Evolutionary conservation across 139 green algal species (phyloP), one percentile per base, ranked within the genome.

Genomic region (Chlamydomonas schloesseri): DNA sequence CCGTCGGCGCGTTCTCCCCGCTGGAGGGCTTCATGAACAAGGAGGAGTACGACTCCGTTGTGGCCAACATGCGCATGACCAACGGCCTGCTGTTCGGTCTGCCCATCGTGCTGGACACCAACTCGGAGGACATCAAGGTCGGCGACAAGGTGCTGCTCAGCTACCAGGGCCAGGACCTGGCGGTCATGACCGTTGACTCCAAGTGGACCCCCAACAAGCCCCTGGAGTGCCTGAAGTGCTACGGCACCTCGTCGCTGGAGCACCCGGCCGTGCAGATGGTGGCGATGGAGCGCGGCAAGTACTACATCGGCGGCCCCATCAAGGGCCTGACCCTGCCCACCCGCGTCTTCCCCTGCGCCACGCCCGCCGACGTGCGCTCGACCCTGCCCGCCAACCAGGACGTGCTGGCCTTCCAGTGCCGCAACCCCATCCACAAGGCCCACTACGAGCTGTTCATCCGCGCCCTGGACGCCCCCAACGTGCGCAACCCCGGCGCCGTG

Each of bases 391-490:
- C 88, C 21, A 82, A 92, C 60, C 90, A 90, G 76, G 95, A 97
- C 80, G 94, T 97, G 72, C 90, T 97, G 64, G 93, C 93, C 58
- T 96, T 97, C 91, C 95, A 97, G 91, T 98, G 95, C 93, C 89
- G 95, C 67, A 97, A 97, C 90, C 95, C 95, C 67, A 93, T 97
- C 83, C 95, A 98, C 91, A 88, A 76, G 60, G 95, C 95, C 21
- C 95, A 98, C 93, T 98, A 98, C 84, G 95, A 98, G 93, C 95
- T 98, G 28, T 98, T 98, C 93, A 97, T 93, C 81, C 92, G 95
- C 58, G 93, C 95, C 15, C 90, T 97, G 70, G 88, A 97, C 68
- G 95, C 95, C 0, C 89, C 93, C 64, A 97, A 97, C 88, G 95
- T 98, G 14, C 82, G 87, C 26, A 84, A 93, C 8, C 60, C 60